phyloP scores from a whole-genome alignment of 2,329 filamentous ascomycete species.

The Bimuria novae-zelandiae region DNA sequence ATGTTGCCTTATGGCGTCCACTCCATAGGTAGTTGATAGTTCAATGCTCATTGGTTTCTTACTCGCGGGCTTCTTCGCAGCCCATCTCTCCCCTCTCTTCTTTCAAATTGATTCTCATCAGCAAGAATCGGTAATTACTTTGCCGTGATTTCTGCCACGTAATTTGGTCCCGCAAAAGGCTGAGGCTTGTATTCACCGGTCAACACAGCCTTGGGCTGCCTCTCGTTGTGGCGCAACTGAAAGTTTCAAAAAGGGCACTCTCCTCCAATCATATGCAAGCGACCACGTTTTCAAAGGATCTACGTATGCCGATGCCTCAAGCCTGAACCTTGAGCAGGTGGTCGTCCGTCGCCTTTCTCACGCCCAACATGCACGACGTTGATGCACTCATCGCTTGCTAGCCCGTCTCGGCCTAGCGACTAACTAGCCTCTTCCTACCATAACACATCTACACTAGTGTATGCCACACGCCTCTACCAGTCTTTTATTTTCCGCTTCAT shows the following conservation, averaged over 20 bases:
- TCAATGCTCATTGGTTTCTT: neutral
- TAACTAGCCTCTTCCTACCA: no score
- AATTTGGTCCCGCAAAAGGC: neutral
- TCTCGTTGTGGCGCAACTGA: neutral
- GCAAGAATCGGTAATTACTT: neutral
- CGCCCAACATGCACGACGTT: neutral
- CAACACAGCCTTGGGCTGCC: neutral
- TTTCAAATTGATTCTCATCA: neutral
- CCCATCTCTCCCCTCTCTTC: neutral
- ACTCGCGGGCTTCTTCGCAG: neutral
- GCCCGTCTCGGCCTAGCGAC: neutral
- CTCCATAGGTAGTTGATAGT: conserved; percentile 1
- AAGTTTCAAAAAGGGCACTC: neutral
- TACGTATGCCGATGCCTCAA: neutral
- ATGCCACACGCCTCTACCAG: no score
- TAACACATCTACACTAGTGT: no score
- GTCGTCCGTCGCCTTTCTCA: neutral
- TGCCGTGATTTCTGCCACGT: neutral
- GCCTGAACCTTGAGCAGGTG: neutral
- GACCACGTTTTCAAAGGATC: neutral
- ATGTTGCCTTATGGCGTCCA: neutral
- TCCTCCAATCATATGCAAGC: neutral
- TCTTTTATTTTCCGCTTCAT: no score
- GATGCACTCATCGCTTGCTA: neutral
- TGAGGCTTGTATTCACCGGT: neutral